Evolutionary conservation across 345 rosid genomes (phyloP).

Genomic region (Turnera subulata): DNA sequence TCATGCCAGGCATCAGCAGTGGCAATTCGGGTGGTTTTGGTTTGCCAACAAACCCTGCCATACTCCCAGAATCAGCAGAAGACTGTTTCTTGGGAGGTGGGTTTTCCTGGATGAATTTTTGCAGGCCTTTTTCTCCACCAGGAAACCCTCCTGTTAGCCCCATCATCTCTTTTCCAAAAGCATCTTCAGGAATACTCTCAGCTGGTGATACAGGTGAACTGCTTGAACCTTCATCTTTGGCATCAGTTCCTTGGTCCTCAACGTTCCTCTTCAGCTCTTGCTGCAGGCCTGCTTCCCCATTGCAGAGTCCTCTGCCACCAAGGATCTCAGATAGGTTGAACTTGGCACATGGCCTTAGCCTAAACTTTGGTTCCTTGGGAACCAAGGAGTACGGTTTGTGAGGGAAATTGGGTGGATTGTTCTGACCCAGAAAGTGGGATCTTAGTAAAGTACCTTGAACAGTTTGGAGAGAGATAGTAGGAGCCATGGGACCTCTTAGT

Average conservation of each 20-base stretch:
- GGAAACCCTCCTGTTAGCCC: constrained; percentile 92
- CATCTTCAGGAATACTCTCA: constrained; percentile 45
- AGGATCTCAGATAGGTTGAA: constrained; percentile 58
- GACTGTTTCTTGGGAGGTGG: constrained; percentile 53
- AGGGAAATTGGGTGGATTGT: constrained; percentile 14
- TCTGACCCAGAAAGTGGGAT: constrained; percentile 48
- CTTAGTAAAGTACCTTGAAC: constrained; percentile 31
- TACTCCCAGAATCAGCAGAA: constrained; percentile 12
- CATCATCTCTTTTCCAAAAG: constrained; percentile 77
- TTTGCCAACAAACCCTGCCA: constrained; percentile 28
- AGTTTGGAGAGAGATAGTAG: constrained; percentile 46
- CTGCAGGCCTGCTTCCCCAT: constrained; percentile 69
- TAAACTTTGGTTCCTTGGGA: constrained; percentile 23
- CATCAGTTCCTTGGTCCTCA: constrained; percentile 18
- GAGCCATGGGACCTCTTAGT: constrained; percentile 33
- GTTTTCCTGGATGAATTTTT: constrained; percentile 61
- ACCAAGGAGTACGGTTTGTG: constrained; percentile 28
- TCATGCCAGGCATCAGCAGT: constrained; percentile 87
- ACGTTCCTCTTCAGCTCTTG: constrained; percentile 52
- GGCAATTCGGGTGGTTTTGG: constrained; percentile 73
- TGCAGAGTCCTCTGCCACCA: constrained; percentile 89
- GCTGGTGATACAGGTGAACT: neutral
- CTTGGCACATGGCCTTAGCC: constrained; percentile 34
- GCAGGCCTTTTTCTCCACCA: constrained; percentile 74
- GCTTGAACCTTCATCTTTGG: constrained; percentile 10